A percentile compares a stretch with the other conserved stretches of the same genome.
phyloP scores from a whole-genome alignment of 345 rosid genomes.

The Trapa bicornis region DNA sequence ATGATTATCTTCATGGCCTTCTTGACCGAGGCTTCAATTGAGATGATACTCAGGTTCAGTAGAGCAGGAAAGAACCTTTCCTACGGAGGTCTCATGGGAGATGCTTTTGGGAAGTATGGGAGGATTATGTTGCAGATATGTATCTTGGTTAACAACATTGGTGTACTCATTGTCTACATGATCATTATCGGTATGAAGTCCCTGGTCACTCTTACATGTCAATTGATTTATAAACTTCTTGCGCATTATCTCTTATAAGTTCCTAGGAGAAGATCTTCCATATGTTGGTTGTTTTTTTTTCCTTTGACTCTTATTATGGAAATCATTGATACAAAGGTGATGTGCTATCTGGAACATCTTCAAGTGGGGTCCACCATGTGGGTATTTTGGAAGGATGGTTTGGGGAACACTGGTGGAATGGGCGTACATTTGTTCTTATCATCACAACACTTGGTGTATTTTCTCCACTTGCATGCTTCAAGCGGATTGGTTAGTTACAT shows the following conservation, averaged over 20 bases:
- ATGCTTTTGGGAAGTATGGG: conserved; percentile 76
- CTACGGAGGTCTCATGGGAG: conserved; percentile 76
- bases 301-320: not conserved
- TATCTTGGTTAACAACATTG: conserved; percentile 67
- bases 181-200: conserved; percentile 60
- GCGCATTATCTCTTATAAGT: not conserved
- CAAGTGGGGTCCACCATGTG: conserved; percentile 64
- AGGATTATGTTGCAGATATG: conserved; percentile 46
- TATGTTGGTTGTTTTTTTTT: not conserved
- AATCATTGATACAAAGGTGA: conserved; percentile 9
- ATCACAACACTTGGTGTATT: conserved; percentile 50
- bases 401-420: conserved; percentile 74
- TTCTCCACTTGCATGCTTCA: conserved; percentile 71
- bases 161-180: conserved; percentile 91
- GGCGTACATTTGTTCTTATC: conserved; percentile 47
- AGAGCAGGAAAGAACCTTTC: conserved; percentile 46
- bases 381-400: conserved; percentile 90
- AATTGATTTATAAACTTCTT: not conserved
- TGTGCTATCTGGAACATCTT: conserved; percentile 59
- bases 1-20: conserved; percentile 72
- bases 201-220: not conserved
- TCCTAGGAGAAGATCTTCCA: not conserved
- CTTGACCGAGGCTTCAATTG: conserved; percentile 65
- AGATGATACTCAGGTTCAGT: conserved; percentile 79
- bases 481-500: conserved; percentile 56